Evolutionary conservation across 2,329 filamentous ascomycete genomes (phyloP), one percentile per base, ranked within the genome.

Genomic region (Bipolaris oryzae): DNA sequence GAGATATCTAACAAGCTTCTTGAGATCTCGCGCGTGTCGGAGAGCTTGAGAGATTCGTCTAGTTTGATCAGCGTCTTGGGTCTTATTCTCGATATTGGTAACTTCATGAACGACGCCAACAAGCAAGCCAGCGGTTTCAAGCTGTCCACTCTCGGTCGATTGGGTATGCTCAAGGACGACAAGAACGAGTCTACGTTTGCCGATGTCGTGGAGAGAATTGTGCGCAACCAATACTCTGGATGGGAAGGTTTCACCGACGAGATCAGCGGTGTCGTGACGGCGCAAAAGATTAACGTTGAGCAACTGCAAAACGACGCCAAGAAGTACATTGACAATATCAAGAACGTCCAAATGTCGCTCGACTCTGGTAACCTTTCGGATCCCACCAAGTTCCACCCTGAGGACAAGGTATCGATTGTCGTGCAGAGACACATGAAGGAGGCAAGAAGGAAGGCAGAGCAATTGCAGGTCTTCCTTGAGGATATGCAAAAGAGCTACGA

Each of bases 91-190:
- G 94, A 97, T 76, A 96, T 99, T 72, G 95, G 95, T 77, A 99
- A 99, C 78, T 99, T 96, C 83, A 99, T 99, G 95, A 99, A 99
- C 81, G 95, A 98, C 74, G 89, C 93, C 53, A 98, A 97, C 80
- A 99, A 99, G 80, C 95, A 98, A 79, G 95, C 95, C 3, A 91
- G 89, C 55, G 95, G 95, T 61, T 99, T 99, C 88, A 99, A 99
- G 81, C 86, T 99, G 13, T 95, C 92, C 72, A 97, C 95, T 5
- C 87, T 99, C 46, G 91, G 91, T 25, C 88, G 95, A 53, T 82
- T 99, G 53, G 93, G 90, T 59, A 98, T 99, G 93, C 91, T 98
- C 72, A 99, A 99, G 80, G 95, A 99, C 74, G 92, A 96, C 81
- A 97, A 97, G 84, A 99, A 99, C 77, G 90, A 98, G 77, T 94